Conservation (phyloP, 2,329 filamentous ascomycete genomes). For the Chalara sp. region DNA sequence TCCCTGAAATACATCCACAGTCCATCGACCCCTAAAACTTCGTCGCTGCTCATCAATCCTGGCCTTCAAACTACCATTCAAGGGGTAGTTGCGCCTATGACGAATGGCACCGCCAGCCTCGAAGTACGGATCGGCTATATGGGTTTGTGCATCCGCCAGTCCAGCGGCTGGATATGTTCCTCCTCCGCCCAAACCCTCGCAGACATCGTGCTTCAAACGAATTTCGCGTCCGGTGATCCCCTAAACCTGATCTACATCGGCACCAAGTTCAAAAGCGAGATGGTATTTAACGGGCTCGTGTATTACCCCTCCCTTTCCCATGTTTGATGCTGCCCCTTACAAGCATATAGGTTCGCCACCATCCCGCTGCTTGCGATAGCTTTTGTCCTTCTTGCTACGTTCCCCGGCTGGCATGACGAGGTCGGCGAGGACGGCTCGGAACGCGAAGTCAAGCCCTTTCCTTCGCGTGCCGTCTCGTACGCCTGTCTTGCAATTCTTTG, state of each 20-base stretch:
- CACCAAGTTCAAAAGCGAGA: conserved; percentile 4
- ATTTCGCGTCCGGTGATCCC: conserved; percentile 2
- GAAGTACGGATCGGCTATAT: conserved; percentile 8
- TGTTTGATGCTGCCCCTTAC: not conserved
- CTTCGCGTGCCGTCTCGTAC: conserved; percentile 47
- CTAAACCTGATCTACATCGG: conserved; percentile 11
- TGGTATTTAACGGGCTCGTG: conserved; percentile 10
- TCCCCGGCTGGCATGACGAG: conserved; percentile 11
- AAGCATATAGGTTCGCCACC: conserved; percentile 4
- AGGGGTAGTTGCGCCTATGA: not conserved
- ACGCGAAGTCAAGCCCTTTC: conserved; percentile 84
- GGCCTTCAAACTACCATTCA: conserved; percentile 5
- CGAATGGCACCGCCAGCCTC: not conserved
- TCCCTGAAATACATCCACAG: conserved; percentile 6
- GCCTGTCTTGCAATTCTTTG: not conserved
- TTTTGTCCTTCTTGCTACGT: conserved; percentile 6
- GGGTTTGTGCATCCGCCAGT: conserved; percentile 8
- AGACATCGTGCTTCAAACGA: not conserved
- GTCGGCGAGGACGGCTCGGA: conserved; percentile 44
- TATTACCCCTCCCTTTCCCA: not conserved
- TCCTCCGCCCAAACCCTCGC: conserved; percentile 4
- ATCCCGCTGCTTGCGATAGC: conserved; percentile 3
- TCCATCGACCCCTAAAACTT: not conserved
- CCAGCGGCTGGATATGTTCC: conserved; percentile 7
- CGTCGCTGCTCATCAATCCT: not conserved